Evolutionary conservation across 1,284 basidiomycete species (phyloP).

Genomic region (Ganoderma leucocontextum): DNA sequence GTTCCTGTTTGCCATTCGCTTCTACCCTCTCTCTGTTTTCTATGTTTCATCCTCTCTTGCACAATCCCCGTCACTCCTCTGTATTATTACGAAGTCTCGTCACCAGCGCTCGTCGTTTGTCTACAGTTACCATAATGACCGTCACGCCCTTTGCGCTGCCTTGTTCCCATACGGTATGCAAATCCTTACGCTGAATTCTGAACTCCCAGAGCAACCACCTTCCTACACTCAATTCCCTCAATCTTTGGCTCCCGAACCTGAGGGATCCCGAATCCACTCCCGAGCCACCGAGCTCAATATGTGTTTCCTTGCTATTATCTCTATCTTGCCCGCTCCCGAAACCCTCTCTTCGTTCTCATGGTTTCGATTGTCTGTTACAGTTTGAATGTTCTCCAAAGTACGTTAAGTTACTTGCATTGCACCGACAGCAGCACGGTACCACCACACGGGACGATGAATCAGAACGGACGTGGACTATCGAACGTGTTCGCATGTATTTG

Average conservation of each 20-base stretch:
- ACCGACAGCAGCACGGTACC: constrained; percentile 21
- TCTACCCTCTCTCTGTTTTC: constrained; percentile 10
- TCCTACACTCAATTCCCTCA: constrained; percentile 8
- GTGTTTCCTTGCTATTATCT: constrained; percentile 18
- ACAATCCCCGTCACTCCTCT: constrained; percentile 14
- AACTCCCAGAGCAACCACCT: constrained; percentile 21
- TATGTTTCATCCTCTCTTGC: constrained; percentile 9
- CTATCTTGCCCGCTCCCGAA: constrained; percentile 5
- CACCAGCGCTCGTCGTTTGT: constrained; percentile 27
- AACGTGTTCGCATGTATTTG: constrained; percentile 65
- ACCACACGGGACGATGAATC: constrained; percentile 62
- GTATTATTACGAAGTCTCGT: constrained; percentile 35
- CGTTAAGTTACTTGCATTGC: constrained; percentile 28
- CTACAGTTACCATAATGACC: constrained; percentile 29
- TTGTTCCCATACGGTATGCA: constrained; percentile 22
- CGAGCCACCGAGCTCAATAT: constrained; percentile 14
- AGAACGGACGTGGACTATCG: constrained; percentile 70
- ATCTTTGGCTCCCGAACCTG: neutral
- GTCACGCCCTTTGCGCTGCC: constrained; percentile 11
- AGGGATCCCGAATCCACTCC: constrained; percentile 2
- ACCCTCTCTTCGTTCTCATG: constrained; percentile 26
- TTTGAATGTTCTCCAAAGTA: constrained; percentile 16
- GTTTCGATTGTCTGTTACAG: constrained; percentile 26
- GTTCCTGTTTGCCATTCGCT: constrained; percentile 32
- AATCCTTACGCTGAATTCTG: constrained; percentile 13